Percentiles rank a stretch among this genome's conserved stretches.
These are phyloP conservation scores for Stachybotrys chartarum DNA, from an alignment of 2,329 filamentous ascomycete genomes.

Conservation along the genomic window DNA sequence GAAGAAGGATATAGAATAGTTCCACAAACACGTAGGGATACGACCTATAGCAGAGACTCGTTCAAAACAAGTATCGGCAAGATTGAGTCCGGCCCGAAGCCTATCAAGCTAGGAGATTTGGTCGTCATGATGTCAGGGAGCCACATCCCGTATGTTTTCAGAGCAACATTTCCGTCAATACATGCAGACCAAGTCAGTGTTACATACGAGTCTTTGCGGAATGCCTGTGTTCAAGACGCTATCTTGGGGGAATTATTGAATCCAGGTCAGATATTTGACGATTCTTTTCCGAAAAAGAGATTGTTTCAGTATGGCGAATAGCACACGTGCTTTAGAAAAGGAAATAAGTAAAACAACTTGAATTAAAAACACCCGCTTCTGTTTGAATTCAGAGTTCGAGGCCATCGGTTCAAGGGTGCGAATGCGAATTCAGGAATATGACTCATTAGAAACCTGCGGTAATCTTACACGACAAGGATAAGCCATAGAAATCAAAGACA, in stretches of 20 bases:
- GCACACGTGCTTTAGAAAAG: too few species aligned
- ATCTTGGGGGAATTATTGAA: background rate
- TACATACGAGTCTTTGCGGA: background rate
- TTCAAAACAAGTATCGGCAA: background rate
- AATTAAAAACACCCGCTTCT: too few species aligned
- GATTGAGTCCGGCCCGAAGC: background rate
- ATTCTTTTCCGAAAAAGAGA: too few species aligned
- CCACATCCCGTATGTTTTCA: background rate
- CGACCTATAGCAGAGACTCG: background rate
- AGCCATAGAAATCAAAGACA: too few species aligned
- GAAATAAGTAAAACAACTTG: too few species aligned
- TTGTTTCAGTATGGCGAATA: too few species aligned
- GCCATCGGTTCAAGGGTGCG: too few species aligned
- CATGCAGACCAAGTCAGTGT: background rate
- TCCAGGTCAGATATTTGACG: background rate
- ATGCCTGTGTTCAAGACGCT: background rate
- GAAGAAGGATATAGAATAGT: background rate
- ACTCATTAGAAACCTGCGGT: too few species aligned
- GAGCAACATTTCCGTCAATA: background rate
- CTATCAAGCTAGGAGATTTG: background rate
- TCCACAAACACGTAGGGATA: background rate
- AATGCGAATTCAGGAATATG: too few species aligned
- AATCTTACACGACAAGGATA: too few species aligned
- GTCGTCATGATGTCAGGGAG: background rate
- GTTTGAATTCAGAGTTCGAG: too few species aligned